A percentile compares a stretch with the other conserved stretches of the same genome.
These are phyloP conservation scores for Phialophora verrucosa DNA, from an alignment of 2,329 filamentous ascomycete species.

Conservation along the genomic window DNA sequence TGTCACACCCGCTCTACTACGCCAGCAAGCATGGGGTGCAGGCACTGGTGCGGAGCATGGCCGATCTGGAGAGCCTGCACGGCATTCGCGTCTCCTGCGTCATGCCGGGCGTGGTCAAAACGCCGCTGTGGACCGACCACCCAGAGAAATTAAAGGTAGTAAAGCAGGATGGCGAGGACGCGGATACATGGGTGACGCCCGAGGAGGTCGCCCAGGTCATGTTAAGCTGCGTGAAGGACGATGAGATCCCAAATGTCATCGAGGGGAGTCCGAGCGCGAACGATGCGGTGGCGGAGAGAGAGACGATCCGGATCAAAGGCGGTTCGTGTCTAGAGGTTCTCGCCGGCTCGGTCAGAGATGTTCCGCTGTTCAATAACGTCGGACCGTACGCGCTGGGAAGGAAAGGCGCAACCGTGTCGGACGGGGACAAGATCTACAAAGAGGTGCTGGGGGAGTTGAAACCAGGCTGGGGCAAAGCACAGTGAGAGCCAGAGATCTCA, in stretches of 20 bases:
- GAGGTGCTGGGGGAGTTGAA: constrained; percentile 59
- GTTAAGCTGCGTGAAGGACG: constrained; percentile 60
- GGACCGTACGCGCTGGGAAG: constrained; percentile 55
- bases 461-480: constrained; percentile 55
- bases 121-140: constrained; percentile 54
- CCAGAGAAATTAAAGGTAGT: constrained; percentile 64
- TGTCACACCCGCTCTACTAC: constrained; percentile 54
- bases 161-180: constrained; percentile 51
- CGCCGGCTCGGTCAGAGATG: constrained; percentile 56
- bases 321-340: constrained; percentile 64
- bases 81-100: constrained; percentile 66
- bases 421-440: constrained; percentile 48
- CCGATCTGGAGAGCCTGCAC: constrained; percentile 53
- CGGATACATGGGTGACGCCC: constrained; percentile 64
- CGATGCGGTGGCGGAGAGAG: neutral
- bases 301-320: constrained; percentile 43
- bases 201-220: constrained; percentile 67
- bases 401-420: constrained; percentile 55
- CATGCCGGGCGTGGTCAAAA: constrained; percentile 63
- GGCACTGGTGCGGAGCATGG: constrained; percentile 58
- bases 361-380: constrained; percentile 57
- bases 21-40: constrained; percentile 58
- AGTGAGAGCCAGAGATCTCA: neutral
- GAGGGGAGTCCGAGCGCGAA: constrained; percentile 3
- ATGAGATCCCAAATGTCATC: constrained; percentile 42